Evolutionary conservation across 768 basidiomycete genomes (phyloP), one percentile per base, ranked within the genome.

Genomic region (Crassisporium funariophilum): DNA sequence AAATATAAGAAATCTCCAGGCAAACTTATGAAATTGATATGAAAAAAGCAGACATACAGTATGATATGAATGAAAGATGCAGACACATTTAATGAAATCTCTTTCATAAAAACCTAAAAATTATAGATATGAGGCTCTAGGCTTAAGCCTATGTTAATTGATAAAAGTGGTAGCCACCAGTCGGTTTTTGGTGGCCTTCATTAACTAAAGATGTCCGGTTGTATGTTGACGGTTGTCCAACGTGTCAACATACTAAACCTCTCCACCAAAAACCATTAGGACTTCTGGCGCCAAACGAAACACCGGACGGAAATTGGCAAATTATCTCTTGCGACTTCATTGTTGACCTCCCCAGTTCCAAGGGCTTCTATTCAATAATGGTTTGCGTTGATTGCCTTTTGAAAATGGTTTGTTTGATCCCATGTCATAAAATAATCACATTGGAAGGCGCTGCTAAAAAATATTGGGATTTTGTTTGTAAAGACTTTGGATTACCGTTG

Each of bases 321-420:
- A 57, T 59, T 5, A 63, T 75, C 3, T 63, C 66, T 0, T 61
- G 68, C 35, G 72, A 79, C 42, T 59, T 69, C 33, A 69, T 75
- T 38, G 51, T 46, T 1, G 50, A 63, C 9, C 57, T 76, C 0
- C 74, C 72, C 0, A 36, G 49, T 2, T 59, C 61, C 0, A 42
- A 64, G 2, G 69, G 65, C 0, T 69, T 48, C 45, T 55, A 73
- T 49, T 46, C 64, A 0, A 70, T 77, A 41, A 55, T 73, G 34
- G 67, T 62, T 4, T 52, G 71, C 44, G 58, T 63, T 10, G 51
- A 56, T 44, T 22, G 46, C 1, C 44, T 59, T 7, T 52, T 46
- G 1, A 64, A 64, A 36, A 48, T 45, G 39, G 52, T 55, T 2
- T 46, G 44, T 9, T 39, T 60, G 41, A 57, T 66, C 4, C 62